A percentile compares a stretch with the other conserved stretches of the same genome.
Conservation (phyloP, 371 early-diverging fungal genomes). For the Choanephora cucurbitarum region DNA sequence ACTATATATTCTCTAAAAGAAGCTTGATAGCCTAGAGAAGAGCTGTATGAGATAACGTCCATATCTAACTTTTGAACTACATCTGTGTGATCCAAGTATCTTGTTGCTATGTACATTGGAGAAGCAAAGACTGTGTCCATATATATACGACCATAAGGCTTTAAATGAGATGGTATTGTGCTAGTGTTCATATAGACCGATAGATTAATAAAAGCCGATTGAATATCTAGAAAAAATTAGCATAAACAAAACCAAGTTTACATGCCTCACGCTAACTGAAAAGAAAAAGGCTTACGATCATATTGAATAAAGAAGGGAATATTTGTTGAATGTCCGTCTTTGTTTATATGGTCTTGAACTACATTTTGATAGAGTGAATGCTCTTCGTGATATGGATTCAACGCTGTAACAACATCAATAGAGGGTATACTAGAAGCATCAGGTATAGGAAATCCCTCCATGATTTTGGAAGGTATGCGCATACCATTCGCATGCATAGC, state of each 20-base stretch:
- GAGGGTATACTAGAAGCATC: conserved; percentile 51
- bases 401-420: conserved; percentile 50
- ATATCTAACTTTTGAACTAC: conserved; percentile 50
- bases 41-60: conserved; percentile 50
- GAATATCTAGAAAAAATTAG: conserved; percentile 37
- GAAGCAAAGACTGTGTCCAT: conserved; percentile 52
- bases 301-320: conserved; percentile 56
- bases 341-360: conserved; percentile 47
- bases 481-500: conserved; percentile 50
- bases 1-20: conserved; percentile 48
- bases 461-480: conserved; percentile 52
- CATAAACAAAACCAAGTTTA: not conserved
- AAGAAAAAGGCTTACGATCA: conserved; percentile 40
- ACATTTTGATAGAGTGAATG: conserved; percentile 21
- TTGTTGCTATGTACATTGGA: conserved; percentile 7
- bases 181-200: conserved; percentile 50
- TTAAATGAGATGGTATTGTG: conserved; percentile 39
- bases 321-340: conserved; percentile 22
- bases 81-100: conserved; percentile 27
- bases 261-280: not conserved
- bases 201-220: conserved; percentile 50
- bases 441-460: conserved; percentile 56
- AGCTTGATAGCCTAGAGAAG: conserved; percentile 35
- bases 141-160: conserved; percentile 53
- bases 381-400: conserved; percentile 13